Evolutionary conservation across 2,329 filamentous ascomycete species (phyloP).

Genomic region (Botrytis cinerea): DNA sequence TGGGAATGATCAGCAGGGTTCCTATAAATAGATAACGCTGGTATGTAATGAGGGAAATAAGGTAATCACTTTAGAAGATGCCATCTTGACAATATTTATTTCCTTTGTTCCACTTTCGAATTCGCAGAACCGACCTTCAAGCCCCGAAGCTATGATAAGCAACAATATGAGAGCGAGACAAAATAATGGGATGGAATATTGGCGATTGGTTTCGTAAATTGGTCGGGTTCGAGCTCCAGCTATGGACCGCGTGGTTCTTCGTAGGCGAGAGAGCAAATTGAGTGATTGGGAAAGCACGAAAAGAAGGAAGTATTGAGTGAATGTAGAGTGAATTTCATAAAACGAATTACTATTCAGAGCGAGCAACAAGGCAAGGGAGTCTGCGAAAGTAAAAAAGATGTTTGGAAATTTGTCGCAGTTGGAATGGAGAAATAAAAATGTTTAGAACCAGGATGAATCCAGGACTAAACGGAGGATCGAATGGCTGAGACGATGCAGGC

Average conservation of each 20-base stretch:
- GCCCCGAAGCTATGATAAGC: conserved; percentile 42
- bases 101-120: conserved; percentile 29
- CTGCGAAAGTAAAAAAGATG: conserved; percentile 14
- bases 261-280: conserved; percentile 28
- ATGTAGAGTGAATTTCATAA: conserved; percentile 11
- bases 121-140: conserved; percentile 38
- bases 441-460: conserved; percentile 24
- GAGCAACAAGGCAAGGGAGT: conserved; percentile 10
- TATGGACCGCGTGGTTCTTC: conserved; percentile 33
- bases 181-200: conserved; percentile 31
- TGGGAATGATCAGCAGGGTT: conserved; percentile 36
- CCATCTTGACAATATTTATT: conserved; percentile 51
- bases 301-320: neutral
- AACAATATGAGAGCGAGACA: conserved; percentile 41
- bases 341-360: neutral
- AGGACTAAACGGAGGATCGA: conserved; percentile 23
- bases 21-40: conserved; percentile 39
- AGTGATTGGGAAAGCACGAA: neutral
- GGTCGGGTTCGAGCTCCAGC: conserved; percentile 32
- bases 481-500: conserved; percentile 25
- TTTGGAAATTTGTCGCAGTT: conserved; percentile 24
- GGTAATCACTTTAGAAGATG: conserved; percentile 60
- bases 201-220: conserved; percentile 27
- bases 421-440: conserved; percentile 23
- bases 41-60: conserved; percentile 36